Percentiles rank a stretch among this genome's conserved stretches.
phyloP scores from a whole-genome alignment of 805 yeast species.

The Candida manassasensis region DNA sequence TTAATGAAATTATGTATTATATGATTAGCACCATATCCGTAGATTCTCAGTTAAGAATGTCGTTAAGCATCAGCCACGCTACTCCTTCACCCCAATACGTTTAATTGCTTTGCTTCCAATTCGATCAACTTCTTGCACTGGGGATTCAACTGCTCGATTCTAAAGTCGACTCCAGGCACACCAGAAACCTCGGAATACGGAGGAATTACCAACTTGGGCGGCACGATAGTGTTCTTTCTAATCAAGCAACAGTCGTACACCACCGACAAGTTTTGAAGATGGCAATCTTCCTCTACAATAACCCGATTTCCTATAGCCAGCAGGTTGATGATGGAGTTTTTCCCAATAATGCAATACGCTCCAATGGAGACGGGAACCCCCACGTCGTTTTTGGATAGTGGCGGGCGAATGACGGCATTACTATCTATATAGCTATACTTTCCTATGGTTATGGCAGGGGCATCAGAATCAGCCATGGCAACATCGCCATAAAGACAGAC shows the following conservation, averaged over 20 bases:
- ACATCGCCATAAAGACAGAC: not conserved
- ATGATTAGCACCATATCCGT: not conserved
- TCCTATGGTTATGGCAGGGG: conserved; percentile 37
- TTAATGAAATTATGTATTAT: not conserved
- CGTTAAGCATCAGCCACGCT: too few relatives aligned
- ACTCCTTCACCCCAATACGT: conserved; percentile 14
- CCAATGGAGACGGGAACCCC: conserved; percentile 39
- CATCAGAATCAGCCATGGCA: not conserved
- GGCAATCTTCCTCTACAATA: conserved; percentile 38
- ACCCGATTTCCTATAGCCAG: conserved; percentile 47
- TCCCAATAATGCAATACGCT: conserved; percentile 42
- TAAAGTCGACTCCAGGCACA: conserved; percentile 29
- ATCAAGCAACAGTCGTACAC: conserved; percentile 52
- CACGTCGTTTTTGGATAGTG: conserved; percentile 9
- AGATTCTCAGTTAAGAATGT: too few relatives aligned
- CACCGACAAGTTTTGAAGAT: conserved; percentile 30
- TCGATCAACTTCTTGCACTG: conserved; percentile 36
- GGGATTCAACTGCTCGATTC: conserved; percentile 20
- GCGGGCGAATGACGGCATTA: conserved; percentile 18
- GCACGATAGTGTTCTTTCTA: conserved; percentile 36
- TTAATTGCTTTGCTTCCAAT: conserved; percentile 26
- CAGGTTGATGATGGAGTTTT: conserved; percentile 26
- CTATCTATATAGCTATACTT: conserved; percentile 39
- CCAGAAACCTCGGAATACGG: conserved; percentile 47
- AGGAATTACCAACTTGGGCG: conserved; percentile 43